Conservation (phyloP, 2,329 filamentous ascomycete genomes). For the Alternaria sp. region DNA sequence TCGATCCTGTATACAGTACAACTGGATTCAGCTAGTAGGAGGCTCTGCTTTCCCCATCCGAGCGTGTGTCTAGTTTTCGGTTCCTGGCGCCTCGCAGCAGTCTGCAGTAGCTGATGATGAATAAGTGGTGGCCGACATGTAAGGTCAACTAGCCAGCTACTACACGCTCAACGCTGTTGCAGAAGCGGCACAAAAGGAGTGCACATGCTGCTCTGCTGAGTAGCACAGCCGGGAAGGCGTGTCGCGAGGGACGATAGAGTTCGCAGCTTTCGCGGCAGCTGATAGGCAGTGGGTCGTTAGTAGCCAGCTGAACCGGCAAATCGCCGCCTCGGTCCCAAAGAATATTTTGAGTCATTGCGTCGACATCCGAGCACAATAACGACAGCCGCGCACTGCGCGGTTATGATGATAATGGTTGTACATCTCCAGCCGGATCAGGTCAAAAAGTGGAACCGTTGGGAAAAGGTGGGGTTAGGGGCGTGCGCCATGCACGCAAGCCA, state of each 20-base stretch:
- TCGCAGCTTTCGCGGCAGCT: conserved; percentile 25
- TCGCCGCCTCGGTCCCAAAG: conserved; percentile 14
- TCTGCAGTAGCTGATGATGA: conserved; percentile 3
- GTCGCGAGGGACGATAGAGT: conserved; percentile 20
- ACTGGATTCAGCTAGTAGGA: conserved; percentile 27
- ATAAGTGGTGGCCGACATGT: conserved; percentile 4
- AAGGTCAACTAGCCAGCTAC: neutral
- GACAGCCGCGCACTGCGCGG: conserved; percentile 44
- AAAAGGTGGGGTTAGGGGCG: conserved; percentile 24
- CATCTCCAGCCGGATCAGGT: conserved; percentile 10
- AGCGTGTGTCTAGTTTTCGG: conserved; percentile 31
- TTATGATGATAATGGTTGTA: conserved; percentile 12
- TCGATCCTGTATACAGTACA: conserved; percentile 18
- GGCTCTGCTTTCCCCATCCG: conserved; percentile 46
- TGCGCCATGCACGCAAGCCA: conserved; percentile 23
- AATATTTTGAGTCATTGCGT: conserved; percentile 5
- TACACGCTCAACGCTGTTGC: conserved; percentile 4
- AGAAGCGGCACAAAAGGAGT: conserved; percentile 4
- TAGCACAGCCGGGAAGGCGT: conserved; percentile 7
- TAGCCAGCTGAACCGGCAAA: conserved; percentile 12
- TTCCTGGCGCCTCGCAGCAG: conserved; percentile 31
- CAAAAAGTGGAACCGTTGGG: conserved; percentile 25
- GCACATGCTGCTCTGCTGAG: conserved; percentile 8
- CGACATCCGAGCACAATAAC: neutral
- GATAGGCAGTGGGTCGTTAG: conserved; percentile 26